phyloP scores from a whole-genome alignment of 2,329 filamentous ascomycete genomes.

The Decorospora gaudefroyi region DNA sequence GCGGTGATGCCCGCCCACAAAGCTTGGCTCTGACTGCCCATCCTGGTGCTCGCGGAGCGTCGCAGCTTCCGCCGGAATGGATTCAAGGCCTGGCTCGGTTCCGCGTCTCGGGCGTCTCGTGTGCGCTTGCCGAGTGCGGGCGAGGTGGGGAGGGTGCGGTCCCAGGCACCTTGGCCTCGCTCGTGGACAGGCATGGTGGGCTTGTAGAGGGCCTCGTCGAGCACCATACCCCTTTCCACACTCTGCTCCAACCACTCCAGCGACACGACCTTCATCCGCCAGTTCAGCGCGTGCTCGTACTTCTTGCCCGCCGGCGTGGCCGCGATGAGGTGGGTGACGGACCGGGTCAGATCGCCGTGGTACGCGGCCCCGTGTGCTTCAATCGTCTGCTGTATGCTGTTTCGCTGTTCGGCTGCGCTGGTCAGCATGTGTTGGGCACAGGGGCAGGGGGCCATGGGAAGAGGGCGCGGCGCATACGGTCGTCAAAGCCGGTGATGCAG shows the following conservation, averaged over 20 bases:
- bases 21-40: conserved; percentile 76
- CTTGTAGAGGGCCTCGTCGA: conserved; percentile 85
- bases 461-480: too few species aligned
- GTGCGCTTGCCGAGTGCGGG: conserved; percentile 49
- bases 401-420: conserved; percentile 64
- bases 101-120: conserved; percentile 37
- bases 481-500: conserved; percentile 71
- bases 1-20: conserved; percentile 90
- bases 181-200: conserved; percentile 70
- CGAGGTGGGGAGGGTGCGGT: conserved; percentile 48
- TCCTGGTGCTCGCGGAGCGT: conserved; percentile 81
- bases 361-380: conserved; percentile 77
- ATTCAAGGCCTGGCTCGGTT: conserved; percentile 50
- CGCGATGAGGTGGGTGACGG: conserved; percentile 86
- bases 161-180: conserved; percentile 79
- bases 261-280: conserved; percentile 79
- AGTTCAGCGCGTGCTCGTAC: conserved; percentile 82
- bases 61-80: conserved; percentile 73
- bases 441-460: too few species aligned
- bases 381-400: conserved; percentile 70
- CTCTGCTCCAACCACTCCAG: conserved; percentile 86
- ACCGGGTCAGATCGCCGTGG: conserved; percentile 82
- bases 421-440: too few species aligned
- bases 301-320: conserved; percentile 81
- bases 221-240: conserved; percentile 81